Evolutionary conservation across 441 rosid genomes (phyloP).

Genomic region (Raphanus hybrid): DNA sequence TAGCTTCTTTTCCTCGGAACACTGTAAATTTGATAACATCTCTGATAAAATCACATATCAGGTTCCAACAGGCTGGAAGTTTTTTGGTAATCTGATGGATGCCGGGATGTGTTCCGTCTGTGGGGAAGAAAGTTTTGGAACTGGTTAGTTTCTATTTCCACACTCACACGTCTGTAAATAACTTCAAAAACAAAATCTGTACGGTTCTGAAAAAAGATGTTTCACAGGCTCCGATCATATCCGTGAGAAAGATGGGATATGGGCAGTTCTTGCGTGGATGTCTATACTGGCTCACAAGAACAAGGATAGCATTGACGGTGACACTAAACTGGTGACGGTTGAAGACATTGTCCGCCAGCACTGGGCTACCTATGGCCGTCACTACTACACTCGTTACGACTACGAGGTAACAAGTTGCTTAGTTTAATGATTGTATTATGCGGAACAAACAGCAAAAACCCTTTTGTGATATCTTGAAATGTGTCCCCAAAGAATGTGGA

Average conservation of each 20-base stretch:
- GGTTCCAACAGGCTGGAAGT: slow-evolving; percentile 99
- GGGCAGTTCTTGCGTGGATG: slow-evolving; percentile 99
- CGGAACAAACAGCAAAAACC: background rate
- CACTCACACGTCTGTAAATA: slow-evolving; percentile 18
- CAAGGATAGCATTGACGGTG: slow-evolving; percentile 68
- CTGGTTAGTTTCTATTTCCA: slow-evolving; percentile 59
- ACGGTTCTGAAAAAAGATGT: too few relatives aligned
- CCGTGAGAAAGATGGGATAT: slow-evolving; percentile 96
- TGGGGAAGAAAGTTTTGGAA: slow-evolving; percentile 99
- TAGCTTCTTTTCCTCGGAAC: slow-evolving; percentile 2
- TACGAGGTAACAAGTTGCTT: slow-evolving; percentile 67
- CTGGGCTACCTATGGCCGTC: slow-evolving; percentile 94
- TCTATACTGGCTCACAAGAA: slow-evolving; percentile 91
- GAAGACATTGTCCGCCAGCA: slow-evolving; percentile 94
- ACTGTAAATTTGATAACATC: too few relatives aligned
- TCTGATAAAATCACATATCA: slow-evolving; percentile 29
- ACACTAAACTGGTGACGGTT: slow-evolving; percentile 71
- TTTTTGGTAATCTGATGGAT: slow-evolving; percentile 99
- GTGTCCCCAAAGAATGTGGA: slow-evolving; percentile 80
- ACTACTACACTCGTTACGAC: slow-evolving; percentile 96
- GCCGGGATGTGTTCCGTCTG: slow-evolving; percentile 92
- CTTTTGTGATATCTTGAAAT: background rate
- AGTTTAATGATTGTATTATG: background rate
- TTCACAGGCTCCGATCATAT: slow-evolving; percentile 92
- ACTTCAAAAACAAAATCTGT: background rate